These are phyloP conservation scores for Mortierella hygrophila DNA, from an alignment of 192 early-diverging fungal species.

Conservation along the genomic window DNA sequence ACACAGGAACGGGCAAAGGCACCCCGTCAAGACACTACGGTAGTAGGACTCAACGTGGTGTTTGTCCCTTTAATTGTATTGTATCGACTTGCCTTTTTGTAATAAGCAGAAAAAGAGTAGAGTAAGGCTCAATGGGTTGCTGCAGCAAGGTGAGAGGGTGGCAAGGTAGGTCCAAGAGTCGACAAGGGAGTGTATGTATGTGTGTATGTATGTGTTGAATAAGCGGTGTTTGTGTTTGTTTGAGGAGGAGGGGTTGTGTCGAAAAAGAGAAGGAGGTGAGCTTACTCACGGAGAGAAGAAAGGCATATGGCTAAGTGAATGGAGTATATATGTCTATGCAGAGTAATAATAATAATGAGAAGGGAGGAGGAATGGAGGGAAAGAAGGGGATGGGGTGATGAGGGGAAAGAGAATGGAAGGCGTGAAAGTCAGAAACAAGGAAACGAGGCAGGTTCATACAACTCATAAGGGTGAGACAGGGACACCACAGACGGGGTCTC, in stretches of 20 bases:
- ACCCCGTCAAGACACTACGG: too few relatives aligned
- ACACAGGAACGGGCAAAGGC: too few relatives aligned
- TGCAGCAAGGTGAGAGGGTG: background rate
- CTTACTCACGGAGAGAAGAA: background rate
- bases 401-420: background rate
- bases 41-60: too few relatives aligned
- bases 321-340: background rate
- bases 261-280: background rate
- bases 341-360: background rate
- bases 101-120: too few relatives aligned
- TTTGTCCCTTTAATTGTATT: too few relatives aligned
- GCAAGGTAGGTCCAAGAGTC: background rate
- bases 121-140: background rate
- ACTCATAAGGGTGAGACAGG: too few relatives aligned
- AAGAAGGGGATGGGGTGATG: background rate
- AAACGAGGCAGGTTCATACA: background rate
- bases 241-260: background rate
- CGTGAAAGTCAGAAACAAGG: background rate
- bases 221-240: background rate
- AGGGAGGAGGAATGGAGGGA: background rate
- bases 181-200: too few relatives aligned
- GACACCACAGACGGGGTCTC: too few relatives aligned
- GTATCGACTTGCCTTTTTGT: too few relatives aligned
- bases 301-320: background rate
- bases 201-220: background rate